Evolutionary conservation across 2,329 filamentous ascomycete genomes (phyloP), one percentile per base, ranked within the genome.

Genomic region (Bipolaris sorokiniana): DNA sequence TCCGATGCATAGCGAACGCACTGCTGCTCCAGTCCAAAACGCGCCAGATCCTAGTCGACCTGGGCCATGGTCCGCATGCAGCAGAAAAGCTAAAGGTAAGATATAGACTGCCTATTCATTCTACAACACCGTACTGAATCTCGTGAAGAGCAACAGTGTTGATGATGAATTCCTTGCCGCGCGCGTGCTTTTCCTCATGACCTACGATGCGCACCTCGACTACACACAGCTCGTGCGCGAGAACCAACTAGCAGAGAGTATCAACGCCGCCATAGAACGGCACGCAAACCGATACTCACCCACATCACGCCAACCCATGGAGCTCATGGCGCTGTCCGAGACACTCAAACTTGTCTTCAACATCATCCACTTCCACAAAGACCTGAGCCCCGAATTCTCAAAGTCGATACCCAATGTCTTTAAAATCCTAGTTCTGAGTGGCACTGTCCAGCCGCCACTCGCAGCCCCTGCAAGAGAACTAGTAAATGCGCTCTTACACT

Each of bases 291-390:
- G 66, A 11, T 85, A 84, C 61, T 79, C 79, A 4, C 79, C 79
- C 51, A 67, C 62, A 38, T 51, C 61, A 1, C 62, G 63, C 13
- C 79, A 85, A 40, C 83, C 85, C 0, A 90, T 93, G 83, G 87
- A 90, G 62, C 87, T 90, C 56, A 87, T 94, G 86, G 92, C 93
- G 0, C 82, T 98, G 36, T 83, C 83, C 7, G 94, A 98, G 75
- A 94, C 90, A 0, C 80, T 95, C 48, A 97, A 96, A 71, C 82
- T 98, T 38, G 79, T 96, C 49, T 98, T 96, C 82, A 97, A 97
- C 75, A 82, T 97, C 51, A 90, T 90, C 1, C 88, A 93, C 67
- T 87, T 88, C 68, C 89, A 88, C 68, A 86, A 87, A 3, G 82
- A 88, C 40, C 82, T 88, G 23, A 77, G 79, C 4, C 74, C 80